A percentile compares a stretch with the other conserved stretches of the same genome.
Evolutionary conservation across 2,329 filamentous ascomycete genomes (phyloP).

Genomic region (Xylogone sp.): DNA sequence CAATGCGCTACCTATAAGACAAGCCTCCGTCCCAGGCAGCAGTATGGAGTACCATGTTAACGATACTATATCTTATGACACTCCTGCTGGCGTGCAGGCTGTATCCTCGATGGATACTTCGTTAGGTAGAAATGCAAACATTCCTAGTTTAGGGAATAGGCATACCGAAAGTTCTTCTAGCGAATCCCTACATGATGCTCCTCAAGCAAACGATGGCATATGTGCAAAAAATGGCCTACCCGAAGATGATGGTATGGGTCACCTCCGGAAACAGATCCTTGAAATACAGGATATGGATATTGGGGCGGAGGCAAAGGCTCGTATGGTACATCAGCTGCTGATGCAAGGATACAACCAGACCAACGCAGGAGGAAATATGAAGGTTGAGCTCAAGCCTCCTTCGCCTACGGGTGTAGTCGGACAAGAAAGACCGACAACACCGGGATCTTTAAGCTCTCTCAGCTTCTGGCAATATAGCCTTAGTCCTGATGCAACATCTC

Average conservation of each 20-base stretch:
- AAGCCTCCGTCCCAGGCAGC: background rate
- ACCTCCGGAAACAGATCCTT: conserved; percentile 63
- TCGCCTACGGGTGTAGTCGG: conserved; percentile 25
- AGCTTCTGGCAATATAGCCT: conserved; percentile 53
- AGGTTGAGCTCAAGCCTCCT: conserved; percentile 17
- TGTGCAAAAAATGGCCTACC: conserved; percentile 37
- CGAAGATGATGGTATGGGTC: conserved; percentile 75
- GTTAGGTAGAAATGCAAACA: background rate
- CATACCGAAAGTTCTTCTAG: conserved; percentile 18
- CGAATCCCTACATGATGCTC: conserved; percentile 16
- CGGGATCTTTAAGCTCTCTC: conserved; percentile 48
- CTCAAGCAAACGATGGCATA: conserved; percentile 7
- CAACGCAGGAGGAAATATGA: conserved; percentile 27
- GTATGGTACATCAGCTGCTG: conserved; percentile 66
- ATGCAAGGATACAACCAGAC: conserved; percentile 61
- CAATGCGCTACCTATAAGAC: background rate
- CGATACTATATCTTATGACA: conserved; percentile 18
- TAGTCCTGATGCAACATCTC: conserved; percentile 12
- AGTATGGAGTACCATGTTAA: conserved; percentile 13
- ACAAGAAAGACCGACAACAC: conserved; percentile 38
- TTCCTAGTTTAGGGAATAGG: conserved; percentile 13
- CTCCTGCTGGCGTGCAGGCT: conserved; percentile 8
- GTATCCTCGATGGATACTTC: conserved; percentile 3
- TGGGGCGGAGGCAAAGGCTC: conserved; percentile 62
- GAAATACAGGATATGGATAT: conserved; percentile 61